Base-by-base conservation (phyloP, 78 protist genomes). In the Monocercomonoides exilis region DNA sequence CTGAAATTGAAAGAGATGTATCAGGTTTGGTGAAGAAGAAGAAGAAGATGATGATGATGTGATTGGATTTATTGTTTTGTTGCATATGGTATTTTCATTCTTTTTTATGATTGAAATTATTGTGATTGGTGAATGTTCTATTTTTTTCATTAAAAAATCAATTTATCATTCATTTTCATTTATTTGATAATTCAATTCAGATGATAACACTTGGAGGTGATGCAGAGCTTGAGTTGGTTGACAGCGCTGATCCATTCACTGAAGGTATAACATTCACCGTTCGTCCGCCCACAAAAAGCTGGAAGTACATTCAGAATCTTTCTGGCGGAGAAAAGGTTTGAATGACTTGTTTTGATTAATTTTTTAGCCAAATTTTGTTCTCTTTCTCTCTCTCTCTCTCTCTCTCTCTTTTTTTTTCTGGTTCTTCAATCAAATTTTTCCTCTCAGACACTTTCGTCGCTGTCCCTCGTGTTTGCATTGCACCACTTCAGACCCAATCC, bases 401-500 rank as follows among this genome's bases (percentile, higher is more conserved):
- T n/a, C n/a, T n/a, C n/a, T n/a, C n/a, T n/a, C n/a, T 54, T 54
- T 54, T 54, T 11, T 11, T 21, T 54, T 54, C 70, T 11, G 38
- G 38, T 21, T 54, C 21, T 29, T 54, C 70, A 29, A 54, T 54
- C 11, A 29, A 29, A 11, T 54, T 21, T 21, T 41, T 21, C n/a
- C 29, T 35, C n/a, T 32, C 85, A 90, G 93, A 98, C 99, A 45
- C 95, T 99, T 34, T 85, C 95, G 3, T 96, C 99, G 41, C 94
- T 99, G 32, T 96, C 99, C 1, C 94, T 99, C 2, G 99, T 97
- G 46, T 97, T 98, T 77, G 99, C 99, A 29, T 95, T 98, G 80
- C 99, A 98, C 87, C 99, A 97, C 89, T 97, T 85, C 95, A 94
- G 96, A 91, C 99, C 99, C 42, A 97, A 98, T 43, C 99, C 99